Conservation (phyloP, 208 protist genomes). For the Sergeia podlipaevii region DNA sequence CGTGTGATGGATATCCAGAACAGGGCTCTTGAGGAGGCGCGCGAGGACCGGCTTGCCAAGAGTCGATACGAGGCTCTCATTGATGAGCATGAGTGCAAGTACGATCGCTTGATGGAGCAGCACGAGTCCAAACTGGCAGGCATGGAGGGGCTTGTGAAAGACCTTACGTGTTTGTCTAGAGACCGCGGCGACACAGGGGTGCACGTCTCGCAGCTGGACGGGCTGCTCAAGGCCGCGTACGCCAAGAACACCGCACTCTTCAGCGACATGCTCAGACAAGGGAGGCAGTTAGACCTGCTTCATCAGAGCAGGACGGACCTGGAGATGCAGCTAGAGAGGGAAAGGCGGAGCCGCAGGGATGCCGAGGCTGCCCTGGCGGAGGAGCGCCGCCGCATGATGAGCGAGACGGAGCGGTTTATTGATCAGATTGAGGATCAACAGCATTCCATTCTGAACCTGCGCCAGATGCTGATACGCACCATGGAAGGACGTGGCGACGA, state of each 20-base stretch:
- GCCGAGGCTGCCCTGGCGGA: constrained; percentile 50
- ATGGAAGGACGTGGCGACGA: constrained; percentile 38
- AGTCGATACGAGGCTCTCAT: constrained; percentile 54
- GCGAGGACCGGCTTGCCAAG: constrained; percentile 39
- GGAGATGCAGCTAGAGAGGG: constrained; percentile 61
- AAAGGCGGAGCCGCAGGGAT: constrained; percentile 56
- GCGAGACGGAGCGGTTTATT: constrained; percentile 62
- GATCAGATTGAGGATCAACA: constrained; percentile 84
- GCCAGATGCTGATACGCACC: constrained; percentile 76
- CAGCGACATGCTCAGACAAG: constrained; percentile 75
- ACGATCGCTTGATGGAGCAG: constrained; percentile 44
- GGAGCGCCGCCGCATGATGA: constrained; percentile 59
- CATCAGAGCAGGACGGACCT: constrained; percentile 53
- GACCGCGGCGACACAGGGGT: constrained; percentile 52
- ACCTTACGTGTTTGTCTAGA: constrained; percentile 70
- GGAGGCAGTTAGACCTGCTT: constrained; percentile 65
- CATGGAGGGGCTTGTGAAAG: constrained; percentile 71
- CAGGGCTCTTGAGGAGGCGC: constrained; percentile 52
- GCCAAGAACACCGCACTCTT: constrained; percentile 84
- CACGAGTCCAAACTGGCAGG: constrained; percentile 60
- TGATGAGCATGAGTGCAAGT: constrained; percentile 57
- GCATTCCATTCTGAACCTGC: constrained; percentile 73
- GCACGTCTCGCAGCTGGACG: constrained; percentile 78
- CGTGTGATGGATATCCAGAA: constrained; percentile 86
- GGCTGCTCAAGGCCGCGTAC: constrained; percentile 80